Base-by-base conservation (phyloP, 202 grass and related monocot species). In the Dendrocalamus latiflorus region DNA sequence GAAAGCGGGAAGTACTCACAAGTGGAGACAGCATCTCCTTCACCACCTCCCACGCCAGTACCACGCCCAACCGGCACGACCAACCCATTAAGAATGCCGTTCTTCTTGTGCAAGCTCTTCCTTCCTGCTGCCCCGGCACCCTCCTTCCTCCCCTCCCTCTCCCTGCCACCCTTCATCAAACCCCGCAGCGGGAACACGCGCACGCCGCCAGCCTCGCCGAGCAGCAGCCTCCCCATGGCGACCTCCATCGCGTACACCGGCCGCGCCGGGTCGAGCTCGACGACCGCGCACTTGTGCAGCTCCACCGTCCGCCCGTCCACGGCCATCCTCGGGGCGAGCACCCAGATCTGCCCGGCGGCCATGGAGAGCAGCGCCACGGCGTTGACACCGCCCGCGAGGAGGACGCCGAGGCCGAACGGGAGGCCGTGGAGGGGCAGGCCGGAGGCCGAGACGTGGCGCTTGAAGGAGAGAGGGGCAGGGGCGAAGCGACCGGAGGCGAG, bases 301-400 rank as follows among this genome's bases (percentile, higher is more conserved):
- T 94, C 87, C 30, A 95, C 83, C 14, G 84, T 89, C 37, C 70
- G 61, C 20, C 47, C 83, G 54, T 89, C 89, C 22, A 48, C 85
- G 25, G 71, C 45, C 59, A 88, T 72, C 70, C 53, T 90, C 30
- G 84, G 81, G 1, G 83, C 86, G 50, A 99, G 18, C 54, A 99
- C 74, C 96, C 96, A 99, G 93, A 99, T 99, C 89, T 99, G 93
- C 1, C 63, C 63, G n/a, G 85, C 86, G 48, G 87, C 81, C 36
- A 90, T 62, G 15, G 93, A 93, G 65, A 93, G 91, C 42, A 99
- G 57, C 25, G 86, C 91, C 9, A 95, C 78, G 67, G 72, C 54
- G 88, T 99, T 99, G 74, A 87, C 85, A 25, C 83, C 89, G 1
- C 61, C 88, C 6, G 81, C 91, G 48, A 99, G 85, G 75, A 83